phyloP scores from a whole-genome alignment of 768 basidiomycete genomes.

The Mrakia blollopis region DNA sequence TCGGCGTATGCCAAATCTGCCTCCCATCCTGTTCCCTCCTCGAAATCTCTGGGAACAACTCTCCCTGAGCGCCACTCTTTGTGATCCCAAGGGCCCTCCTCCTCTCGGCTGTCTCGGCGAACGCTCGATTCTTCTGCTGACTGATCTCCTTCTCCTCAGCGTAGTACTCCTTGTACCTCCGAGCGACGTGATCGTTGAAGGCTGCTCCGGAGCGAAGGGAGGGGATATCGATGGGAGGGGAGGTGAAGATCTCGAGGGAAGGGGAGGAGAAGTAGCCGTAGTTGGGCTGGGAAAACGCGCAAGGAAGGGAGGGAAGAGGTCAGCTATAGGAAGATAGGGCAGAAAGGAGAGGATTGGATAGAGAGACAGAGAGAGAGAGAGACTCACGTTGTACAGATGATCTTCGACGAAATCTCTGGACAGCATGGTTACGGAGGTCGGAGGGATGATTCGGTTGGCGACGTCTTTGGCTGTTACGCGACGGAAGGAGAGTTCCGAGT shows the following conservation, averaged over 20 bases:
- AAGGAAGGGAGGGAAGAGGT: neutral
- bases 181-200: slow-evolving; percentile 76
- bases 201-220: slow-evolving; percentile 61
- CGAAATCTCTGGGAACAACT: slow-evolving; percentile 30
- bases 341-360: neutral
- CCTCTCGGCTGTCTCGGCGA: slow-evolving; percentile 6
- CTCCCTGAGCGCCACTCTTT: neutral
- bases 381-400: slow-evolving; percentile 70
- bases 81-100: slow-evolving; percentile 17
- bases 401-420: slow-evolving; percentile 96
- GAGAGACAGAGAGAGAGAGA: neutral
- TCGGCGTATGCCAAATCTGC: slow-evolving; percentile 98
- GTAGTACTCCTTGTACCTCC: slow-evolving; percentile 68
- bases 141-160: slow-evolving; percentile 45
- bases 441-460: slow-evolving; percentile 56
- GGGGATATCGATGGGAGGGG: slow-evolving; percentile 60
- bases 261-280: slow-evolving; percentile 77
- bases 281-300: slow-evolving; percentile 51
- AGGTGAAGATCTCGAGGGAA: slow-evolving; percentile 70
- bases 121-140: slow-evolving; percentile 56
- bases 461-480: slow-evolving; percentile 69
- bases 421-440: slow-evolving; percentile 82
- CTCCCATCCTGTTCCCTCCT: slow-evolving; percentile 47
- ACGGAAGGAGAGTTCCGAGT: slow-evolving; percentile 39
- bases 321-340: neutral